Evolutionary conservation across 148 eudicot genomes (phyloP).

Genomic region (Diospyros kaki): DNA sequence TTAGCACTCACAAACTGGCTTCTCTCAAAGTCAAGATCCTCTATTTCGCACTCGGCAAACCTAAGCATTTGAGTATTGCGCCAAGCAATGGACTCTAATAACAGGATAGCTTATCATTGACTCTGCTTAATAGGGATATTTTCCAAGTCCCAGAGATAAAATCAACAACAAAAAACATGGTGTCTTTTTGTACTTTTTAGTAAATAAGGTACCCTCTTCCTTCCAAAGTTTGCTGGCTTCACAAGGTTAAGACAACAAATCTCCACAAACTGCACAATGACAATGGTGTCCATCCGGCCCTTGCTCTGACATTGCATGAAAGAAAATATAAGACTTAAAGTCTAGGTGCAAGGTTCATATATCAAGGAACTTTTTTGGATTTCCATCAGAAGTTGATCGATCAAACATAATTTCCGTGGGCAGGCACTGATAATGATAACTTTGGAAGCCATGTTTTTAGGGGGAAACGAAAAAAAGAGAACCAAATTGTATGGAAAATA

Average conservation of each 20-base stretch:
- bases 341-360: neutral
- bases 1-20: neutral
- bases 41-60: neutral
- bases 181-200: neutral
- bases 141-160: neutral
- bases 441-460: no score
- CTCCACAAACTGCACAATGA: neutral
- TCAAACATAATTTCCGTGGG: neutral
- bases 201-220: conserved; percentile 1
- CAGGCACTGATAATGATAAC: neutral
- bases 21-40: neutral
- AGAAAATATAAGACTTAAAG: neutral
- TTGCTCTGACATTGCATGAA: neutral
- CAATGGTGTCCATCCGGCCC: neutral
- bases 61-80: neutral
- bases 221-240: neutral
- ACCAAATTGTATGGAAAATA: no score
- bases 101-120: neutral
- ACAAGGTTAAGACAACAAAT: neutral
- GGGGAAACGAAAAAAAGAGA: no score
- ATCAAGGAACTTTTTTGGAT: neutral
- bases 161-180: neutral
- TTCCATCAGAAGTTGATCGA: neutral
- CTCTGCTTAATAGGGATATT: neutral
- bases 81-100: neutral